Evolutionary conservation across 225 moss, liverwort and hornwort genomes (phyloP), one percentile per base, ranked within the genome.

Genomic region (Polytrichum commune): DNA sequence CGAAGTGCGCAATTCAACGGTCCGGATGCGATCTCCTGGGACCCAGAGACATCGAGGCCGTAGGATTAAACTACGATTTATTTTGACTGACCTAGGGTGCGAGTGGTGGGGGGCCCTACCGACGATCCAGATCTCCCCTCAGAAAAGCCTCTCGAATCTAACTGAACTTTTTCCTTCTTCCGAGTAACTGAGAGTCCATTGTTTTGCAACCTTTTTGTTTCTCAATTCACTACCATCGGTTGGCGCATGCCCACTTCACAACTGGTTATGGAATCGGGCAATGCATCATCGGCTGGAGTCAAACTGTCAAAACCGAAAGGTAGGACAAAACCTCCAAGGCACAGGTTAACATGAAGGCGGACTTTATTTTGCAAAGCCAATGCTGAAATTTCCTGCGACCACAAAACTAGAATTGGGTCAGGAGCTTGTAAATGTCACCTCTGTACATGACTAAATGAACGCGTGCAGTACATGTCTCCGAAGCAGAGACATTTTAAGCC

Each of bases 271-370:
- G 35, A 35, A 35, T 9, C 35, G 9, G 9, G 35, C 35, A 35
- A 9, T 9, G 46, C 13, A 46, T 46, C 13, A 46, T 46, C 16
- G 46, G 46, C 13, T 0, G 16, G 46, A 3, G 46, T 46, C 16
- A 46, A 46, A 13, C 13, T 13, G 46, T 46, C 16, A 46, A 46
- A 13, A 46, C 46, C 95, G 79, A 98, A 98, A 26, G 98, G 98
- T 60, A 98, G 78, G 16, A 98, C 85, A 60, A 98, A 95, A 35
- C 98, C 98, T 69, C 98, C 98, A 67, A 98, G 93, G 72, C 95
- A 98, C 16, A 98, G 85, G 70, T 98, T 95, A 62, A 95, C 93
- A 73, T 95, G 98, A 32, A 95, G 78, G 76, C 98, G 89, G 66
- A 98, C 78, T 67, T 87, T 82, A 65, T 82, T 80, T 53, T 78